Evolutionary conservation across 805 yeast species (phyloP).

Genomic region (Yarrowia hollandica): DNA sequence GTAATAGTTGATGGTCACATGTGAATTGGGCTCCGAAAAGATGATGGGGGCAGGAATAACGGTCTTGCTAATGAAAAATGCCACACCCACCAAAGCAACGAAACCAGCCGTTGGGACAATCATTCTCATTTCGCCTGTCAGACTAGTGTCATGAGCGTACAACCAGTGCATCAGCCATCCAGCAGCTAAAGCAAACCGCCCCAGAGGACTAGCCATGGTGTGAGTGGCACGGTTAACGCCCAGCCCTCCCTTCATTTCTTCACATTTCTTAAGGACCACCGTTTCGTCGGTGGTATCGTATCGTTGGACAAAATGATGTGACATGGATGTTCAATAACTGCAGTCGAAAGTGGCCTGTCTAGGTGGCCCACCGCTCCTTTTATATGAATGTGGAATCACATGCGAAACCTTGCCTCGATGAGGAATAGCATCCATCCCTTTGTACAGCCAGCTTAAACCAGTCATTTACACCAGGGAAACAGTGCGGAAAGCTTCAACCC

Average conservation of each 20-base stretch:
- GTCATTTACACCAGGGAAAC: not conserved
- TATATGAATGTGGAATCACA: constrained; percentile 1
- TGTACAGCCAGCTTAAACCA: not conserved
- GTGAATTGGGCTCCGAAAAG: constrained; percentile 21
- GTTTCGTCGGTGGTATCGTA: constrained; percentile 6
- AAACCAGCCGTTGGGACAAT: not conserved
- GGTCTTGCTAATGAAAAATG: not conserved
- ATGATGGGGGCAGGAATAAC: not conserved
- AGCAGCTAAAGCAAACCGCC: not conserved
- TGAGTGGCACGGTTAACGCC: constrained; percentile 17
- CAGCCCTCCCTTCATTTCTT: constrained; percentile 14
- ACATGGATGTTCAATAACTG: not conserved
- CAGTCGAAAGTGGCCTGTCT: not conserved
- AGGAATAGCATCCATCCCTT: not conserved
- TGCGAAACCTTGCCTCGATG: not conserved
- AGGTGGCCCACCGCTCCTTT: not conserved
- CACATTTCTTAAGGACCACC: constrained; percentile 3
- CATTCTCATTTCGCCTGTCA: not conserved
- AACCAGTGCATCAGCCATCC: constrained; percentile 24
- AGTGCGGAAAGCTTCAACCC: constrained; percentile 1
- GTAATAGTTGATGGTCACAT: constrained; percentile 6
- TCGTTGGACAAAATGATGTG: not conserved
- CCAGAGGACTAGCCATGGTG: constrained; percentile 19
- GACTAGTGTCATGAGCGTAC: constrained; percentile 4
- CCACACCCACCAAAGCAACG: not conserved